phyloP scores from a whole-genome alignment of 2,329 filamentous ascomycete species.

The Nannizziopsis arthrosporioides region DNA sequence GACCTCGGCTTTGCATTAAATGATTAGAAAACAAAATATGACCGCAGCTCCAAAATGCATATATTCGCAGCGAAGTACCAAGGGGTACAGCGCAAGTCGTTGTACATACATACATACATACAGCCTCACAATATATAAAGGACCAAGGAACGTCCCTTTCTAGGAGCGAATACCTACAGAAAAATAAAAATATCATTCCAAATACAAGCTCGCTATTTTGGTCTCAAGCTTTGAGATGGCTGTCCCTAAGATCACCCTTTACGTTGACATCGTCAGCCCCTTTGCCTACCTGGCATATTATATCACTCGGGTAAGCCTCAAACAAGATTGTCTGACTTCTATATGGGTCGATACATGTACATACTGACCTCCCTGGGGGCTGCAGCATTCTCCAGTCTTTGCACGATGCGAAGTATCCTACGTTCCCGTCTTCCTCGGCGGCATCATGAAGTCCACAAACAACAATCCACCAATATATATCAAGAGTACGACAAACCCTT shows the following conservation, averaged over 20 bases:
- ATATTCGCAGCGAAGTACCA: too few species aligned
- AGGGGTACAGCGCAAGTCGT: too few species aligned
- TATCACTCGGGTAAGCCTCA: slow-evolving; percentile 39
- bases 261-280: slow-evolving; percentile 48
- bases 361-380: neutral
- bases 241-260: slow-evolving; percentile 44
- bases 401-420: slow-evolving; percentile 44
- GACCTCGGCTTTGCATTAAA: too few species aligned
- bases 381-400: slow-evolving; percentile 46
- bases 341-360: neutral
- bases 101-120: too few species aligned
- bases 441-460: slow-evolving; percentile 46
- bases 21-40: too few species aligned
- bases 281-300: slow-evolving; percentile 52
- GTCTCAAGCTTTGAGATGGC: slow-evolving; percentile 28
- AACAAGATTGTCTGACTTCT: neutral
- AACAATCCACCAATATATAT: slow-evolving; percentile 46
- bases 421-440: slow-evolving; percentile 49
- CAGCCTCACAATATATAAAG: too few species aligned
- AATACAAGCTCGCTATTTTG: neutral
- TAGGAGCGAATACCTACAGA: neutral
- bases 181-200: neutral
- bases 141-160: neutral
- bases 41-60: too few species aligned
- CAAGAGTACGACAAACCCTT: slow-evolving; percentile 37